phyloP scores from a whole-genome alignment of 2,329 filamentous ascomycete genomes.

The Sclerotinia glacialis region DNA sequence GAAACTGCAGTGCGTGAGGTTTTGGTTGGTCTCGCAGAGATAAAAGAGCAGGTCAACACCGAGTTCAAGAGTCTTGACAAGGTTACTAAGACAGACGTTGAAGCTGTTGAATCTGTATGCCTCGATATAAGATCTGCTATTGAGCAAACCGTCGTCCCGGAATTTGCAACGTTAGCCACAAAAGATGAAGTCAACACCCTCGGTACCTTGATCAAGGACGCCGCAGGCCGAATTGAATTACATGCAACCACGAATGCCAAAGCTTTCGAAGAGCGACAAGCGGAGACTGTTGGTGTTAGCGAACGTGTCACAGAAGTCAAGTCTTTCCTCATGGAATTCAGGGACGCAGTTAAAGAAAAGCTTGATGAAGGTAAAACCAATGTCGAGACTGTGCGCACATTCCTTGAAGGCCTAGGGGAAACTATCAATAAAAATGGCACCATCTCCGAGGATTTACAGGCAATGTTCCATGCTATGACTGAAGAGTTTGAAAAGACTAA shows the following conservation, averaged over 20 bases:
- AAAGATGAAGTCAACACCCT: constrained; percentile 73
- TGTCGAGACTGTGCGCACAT: constrained; percentile 69
- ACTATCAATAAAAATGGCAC: constrained; percentile 56
- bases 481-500: constrained; percentile 85
- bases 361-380: constrained; percentile 72
- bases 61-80: constrained; percentile 51
- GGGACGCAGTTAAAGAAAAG: constrained; percentile 70
- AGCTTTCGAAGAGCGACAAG: constrained; percentile 78
- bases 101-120: constrained; percentile 75
- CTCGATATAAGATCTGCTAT: constrained; percentile 81
- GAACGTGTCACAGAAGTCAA: constrained; percentile 80
- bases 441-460: constrained; percentile 62
- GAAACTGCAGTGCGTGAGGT: constrained; percentile 79
- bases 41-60: constrained; percentile 49
- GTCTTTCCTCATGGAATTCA: constrained; percentile 72
- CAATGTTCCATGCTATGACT: constrained; percentile 73
- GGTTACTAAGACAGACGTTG: constrained; percentile 77
- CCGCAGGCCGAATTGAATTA: constrained; percentile 63
- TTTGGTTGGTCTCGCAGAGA: constrained; percentile 71
- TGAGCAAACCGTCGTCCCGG: constrained; percentile 68
- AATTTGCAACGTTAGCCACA: constrained; percentile 67
- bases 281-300: constrained; percentile 74
- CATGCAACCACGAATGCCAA: constrained; percentile 73
- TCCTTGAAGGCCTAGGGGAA: constrained; percentile 65
- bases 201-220: constrained; percentile 68